Conservation (phyloP, 164 flowering plant genomes). For the Chloranthus sessilifolius region DNA sequence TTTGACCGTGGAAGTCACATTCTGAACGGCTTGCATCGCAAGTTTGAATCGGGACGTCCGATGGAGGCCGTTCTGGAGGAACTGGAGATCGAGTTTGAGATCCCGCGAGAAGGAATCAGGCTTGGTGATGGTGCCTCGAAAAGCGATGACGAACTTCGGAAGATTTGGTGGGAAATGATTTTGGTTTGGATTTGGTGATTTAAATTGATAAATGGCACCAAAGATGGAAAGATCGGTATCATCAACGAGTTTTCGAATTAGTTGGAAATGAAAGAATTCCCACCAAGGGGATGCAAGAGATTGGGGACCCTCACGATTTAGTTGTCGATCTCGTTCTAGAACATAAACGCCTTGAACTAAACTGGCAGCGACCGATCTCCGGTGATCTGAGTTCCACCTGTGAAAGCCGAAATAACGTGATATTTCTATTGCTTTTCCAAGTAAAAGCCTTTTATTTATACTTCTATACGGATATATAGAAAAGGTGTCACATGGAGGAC, state of each 20-base stretch:
- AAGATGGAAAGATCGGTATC: slow-evolving; percentile 61
- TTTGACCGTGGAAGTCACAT: slow-evolving; percentile 44
- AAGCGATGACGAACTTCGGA: slow-evolving; percentile 67
- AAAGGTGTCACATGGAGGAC: background rate
- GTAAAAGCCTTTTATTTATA: no score
- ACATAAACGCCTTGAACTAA: slow-evolving; percentile 81
- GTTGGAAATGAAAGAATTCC: slow-evolving; percentile 56
- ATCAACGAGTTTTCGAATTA: slow-evolving; percentile 49
- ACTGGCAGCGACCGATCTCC: slow-evolving; percentile 74
- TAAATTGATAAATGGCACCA: slow-evolving; percentile 67
- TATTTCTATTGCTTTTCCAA: background rate
- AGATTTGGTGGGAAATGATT: slow-evolving; percentile 13
- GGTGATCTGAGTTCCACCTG: slow-evolving; percentile 64
- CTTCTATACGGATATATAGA: no score
- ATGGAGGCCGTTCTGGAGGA: slow-evolving; percentile 58
- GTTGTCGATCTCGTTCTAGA: slow-evolving; percentile 76
- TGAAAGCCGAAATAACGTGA: slow-evolving; percentile 5
- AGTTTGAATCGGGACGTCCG: slow-evolving; percentile 54
- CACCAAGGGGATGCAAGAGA: slow-evolving; percentile 97
- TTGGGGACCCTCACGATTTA: slow-evolving; percentile 40
- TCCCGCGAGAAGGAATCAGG: slow-evolving; percentile 57
- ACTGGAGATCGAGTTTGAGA: slow-evolving; percentile 47
- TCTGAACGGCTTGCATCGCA: slow-evolving; percentile 64
- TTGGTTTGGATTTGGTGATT: slow-evolving; percentile 17
- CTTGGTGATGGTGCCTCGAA: slow-evolving; percentile 76